Evolutionary conservation across 805 yeast species (phyloP).

Genomic region (Metschnikowia colocasiae): DNA sequence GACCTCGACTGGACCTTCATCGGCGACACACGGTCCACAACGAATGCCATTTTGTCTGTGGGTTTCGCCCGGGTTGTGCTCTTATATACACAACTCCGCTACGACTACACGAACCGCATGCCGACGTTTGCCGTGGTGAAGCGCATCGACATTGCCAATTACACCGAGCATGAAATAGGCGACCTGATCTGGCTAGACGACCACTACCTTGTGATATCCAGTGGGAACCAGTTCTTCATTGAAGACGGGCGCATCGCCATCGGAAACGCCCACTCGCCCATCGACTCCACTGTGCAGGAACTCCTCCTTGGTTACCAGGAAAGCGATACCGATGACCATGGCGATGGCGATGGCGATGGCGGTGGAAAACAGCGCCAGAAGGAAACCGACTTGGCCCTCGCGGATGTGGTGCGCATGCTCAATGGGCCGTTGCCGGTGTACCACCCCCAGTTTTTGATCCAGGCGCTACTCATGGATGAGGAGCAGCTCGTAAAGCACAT

Average conservation of each 20-base stretch:
- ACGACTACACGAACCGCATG: conserved; percentile 78
- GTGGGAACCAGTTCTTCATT: conserved; percentile 86
- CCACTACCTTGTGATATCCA: conserved; percentile 76
- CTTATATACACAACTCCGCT: conserved; percentile 76
- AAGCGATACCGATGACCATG: too few relatives aligned
- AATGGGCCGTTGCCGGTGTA: conserved; percentile 89
- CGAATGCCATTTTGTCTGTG: conserved; percentile 65
- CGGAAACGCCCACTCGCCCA: conserved; percentile 21
- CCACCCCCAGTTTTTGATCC: conserved; percentile 86
- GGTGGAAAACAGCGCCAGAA: conserved; percentile 5
- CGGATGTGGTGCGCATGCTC: conserved; percentile 68
- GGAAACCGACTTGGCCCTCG: conserved; percentile 38
- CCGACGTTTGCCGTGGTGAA: conserved; percentile 79
- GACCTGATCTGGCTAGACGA: conserved; percentile 84
- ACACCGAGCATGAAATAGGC: conserved; percentile 78
- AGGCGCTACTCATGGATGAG: conserved; percentile 63
- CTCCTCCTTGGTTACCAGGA: conserved; percentile 30
- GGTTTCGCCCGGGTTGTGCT: conserved; percentile 66
- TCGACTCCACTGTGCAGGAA: conserved; percentile 53
- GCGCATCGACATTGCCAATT: conserved; percentile 62
- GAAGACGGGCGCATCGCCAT: conserved; percentile 58
- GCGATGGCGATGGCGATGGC: neutral
- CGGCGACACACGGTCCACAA: conserved; percentile 37
- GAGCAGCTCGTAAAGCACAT: conserved; percentile 52
- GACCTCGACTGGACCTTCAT: conserved; percentile 89